Percentiles rank a stretch among this genome's conserved stretches.
Evolutionary conservation across 2,329 filamentous ascomycete genomes (phyloP).

Genomic region (Sporothrix dimorphospora): DNA sequence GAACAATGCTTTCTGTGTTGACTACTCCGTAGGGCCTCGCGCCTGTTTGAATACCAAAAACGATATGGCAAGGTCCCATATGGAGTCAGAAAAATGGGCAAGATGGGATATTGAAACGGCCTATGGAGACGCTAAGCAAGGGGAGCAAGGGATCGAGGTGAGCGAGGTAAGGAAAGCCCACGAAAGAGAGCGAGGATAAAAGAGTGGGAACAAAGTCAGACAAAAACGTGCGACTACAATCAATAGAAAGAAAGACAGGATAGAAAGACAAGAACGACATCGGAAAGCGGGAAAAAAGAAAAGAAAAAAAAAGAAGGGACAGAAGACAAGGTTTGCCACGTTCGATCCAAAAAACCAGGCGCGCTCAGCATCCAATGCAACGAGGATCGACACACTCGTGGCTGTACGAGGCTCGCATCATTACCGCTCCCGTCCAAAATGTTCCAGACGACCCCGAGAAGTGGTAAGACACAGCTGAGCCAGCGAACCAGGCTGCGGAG

Average conservation of each 20-base stretch:
- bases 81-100: not conserved
- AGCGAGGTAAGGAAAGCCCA: not conserved
- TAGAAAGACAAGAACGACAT: not conserved
- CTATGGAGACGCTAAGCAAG: slow-evolving; percentile 20
- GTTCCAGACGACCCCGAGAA: not conserved
- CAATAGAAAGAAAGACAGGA: not conserved
- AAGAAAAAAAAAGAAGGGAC: not conserved
- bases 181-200: not conserved
- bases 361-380: slow-evolving; percentile 16
- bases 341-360: not conserved
- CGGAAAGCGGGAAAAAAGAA: not conserved
- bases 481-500: not conserved
- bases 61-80: no score
- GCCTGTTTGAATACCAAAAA: no score
- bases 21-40: not conserved
- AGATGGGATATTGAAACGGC: slow-evolving; percentile 18
- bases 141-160: slow-evolving; percentile 6
- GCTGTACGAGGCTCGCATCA: slow-evolving; percentile 20
- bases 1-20: slow-evolving; percentile 2
- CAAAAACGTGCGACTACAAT: not conserved
- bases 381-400: not conserved
- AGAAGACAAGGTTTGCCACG: not conserved
- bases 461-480: slow-evolving; percentile 8
- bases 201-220: not conserved
- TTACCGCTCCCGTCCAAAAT: slow-evolving; percentile 8